Percentiles rank a stretch among this genome's conserved stretches.
Conservation (phyloP, 352 stramenopile species). For the Globisporangium heterothallicum region DNA sequence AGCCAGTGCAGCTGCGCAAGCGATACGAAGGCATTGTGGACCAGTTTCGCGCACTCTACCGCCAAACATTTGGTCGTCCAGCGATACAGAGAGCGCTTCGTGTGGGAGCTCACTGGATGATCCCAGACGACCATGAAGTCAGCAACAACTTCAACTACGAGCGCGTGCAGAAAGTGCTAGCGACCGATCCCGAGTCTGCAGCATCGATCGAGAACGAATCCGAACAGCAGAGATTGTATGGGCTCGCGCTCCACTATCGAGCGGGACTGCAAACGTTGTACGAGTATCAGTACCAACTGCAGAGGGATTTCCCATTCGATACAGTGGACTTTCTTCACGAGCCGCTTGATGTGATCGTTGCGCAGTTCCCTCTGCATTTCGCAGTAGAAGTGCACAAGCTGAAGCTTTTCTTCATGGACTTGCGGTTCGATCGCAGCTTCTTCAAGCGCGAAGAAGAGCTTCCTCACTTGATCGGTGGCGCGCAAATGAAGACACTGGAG, state of each 20-base stretch:
- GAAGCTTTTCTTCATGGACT: constrained; percentile 60
- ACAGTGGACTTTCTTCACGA: constrained; percentile 37
- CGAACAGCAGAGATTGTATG: constrained; percentile 21
- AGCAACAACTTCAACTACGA: constrained; percentile 70
- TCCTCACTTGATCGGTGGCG: constrained; percentile 25
- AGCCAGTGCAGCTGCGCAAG: neutral
- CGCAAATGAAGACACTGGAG: constrained; percentile 19
- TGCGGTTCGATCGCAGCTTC: constrained; percentile 60
- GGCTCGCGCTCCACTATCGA: constrained; percentile 44
- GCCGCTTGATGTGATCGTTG: constrained; percentile 28
- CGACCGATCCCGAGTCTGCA: no score
- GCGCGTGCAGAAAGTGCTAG: constrained; percentile 28
- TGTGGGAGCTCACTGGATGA: constrained; percentile 67
- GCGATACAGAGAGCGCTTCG: constrained; percentile 48
- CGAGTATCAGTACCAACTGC: constrained; percentile 70
- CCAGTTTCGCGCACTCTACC: constrained; percentile 55
- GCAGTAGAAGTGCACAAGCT: constrained; percentile 31
- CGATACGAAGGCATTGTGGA: constrained; percentile 27
- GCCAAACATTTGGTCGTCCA: constrained; percentile 41
- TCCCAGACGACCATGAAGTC: constrained; percentile 75
- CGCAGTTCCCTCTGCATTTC: constrained; percentile 34
- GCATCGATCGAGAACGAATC: neutral
- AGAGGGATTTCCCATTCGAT: constrained; percentile 31
- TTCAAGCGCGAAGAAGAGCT: constrained; percentile 11
- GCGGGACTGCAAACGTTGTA: constrained; percentile 56